Base-by-base conservation (phyloP, 2,329 filamentous ascomycete genomes). In the Calonectria pauciramosa region DNA sequence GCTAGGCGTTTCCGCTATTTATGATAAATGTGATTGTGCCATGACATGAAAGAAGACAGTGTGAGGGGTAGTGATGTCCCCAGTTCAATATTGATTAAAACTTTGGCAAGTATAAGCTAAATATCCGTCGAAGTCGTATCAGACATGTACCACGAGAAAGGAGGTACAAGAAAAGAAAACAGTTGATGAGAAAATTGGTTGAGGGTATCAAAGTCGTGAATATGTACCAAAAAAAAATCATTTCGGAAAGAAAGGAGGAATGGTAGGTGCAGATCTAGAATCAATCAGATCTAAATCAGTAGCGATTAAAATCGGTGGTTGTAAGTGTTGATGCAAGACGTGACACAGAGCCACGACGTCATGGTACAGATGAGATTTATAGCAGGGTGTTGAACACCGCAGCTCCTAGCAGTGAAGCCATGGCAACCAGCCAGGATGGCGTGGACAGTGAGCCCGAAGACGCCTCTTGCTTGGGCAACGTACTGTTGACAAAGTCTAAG, bases 401-500 rank as follows among this genome's bases (percentile, higher is more conserved):
- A 49, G 63, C 74, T 36, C 73, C 75, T 18, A 78, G 14, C 16
- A 81, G 63, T 11, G 79, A 68, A 14, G 76, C 47, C 20, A 77
- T 41, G 4, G 78, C 38, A 44, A 67, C 73, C 14, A 60, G 44
- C 72, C 79, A 79, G 7, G 79, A 80, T 4, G 82, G 80, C 6
- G 65, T 49, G 38, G 63, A 75, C 11, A 56, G 10, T 9, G 72
- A 47, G 16, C 68, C 75, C 13, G 75, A 72, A n/a, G 71, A 81
- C 38, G 73, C 60, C 59, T 79, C 80, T 6, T 80, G 81, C 41
- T 81, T 84, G 0, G 90, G 87, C 4, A 93, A 82, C n/a, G 88
- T 89, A 51, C 86, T 84, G 76, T 92, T 93, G 74, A 91, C 90
- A 77, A 92, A 94, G 18, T 82, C 83, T 0, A 87, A 84, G 0